A percentile compares a stretch with the other conserved stretches of the same genome.
phyloP scores from a whole-genome alignment of 176 grass and related monocot species.

The Stipa capillata region DNA sequence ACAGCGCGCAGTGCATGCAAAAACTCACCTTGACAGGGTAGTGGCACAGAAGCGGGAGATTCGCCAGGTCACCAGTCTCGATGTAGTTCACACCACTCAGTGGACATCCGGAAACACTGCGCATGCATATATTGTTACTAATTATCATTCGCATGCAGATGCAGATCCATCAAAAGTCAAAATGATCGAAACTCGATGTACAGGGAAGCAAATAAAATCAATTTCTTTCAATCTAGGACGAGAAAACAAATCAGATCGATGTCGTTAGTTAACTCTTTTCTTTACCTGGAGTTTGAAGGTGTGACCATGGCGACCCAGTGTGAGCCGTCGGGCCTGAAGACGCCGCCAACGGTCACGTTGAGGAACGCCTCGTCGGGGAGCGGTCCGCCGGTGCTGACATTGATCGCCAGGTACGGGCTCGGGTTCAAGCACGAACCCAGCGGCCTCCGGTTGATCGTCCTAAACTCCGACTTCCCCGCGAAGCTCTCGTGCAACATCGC shows the following conservation, averaged over 20 bases:
- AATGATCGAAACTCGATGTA: neutral
- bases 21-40: constrained; percentile 81
- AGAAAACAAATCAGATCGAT: neutral
- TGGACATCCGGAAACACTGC: constrained; percentile 53
- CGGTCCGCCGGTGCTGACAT: constrained; percentile 7
- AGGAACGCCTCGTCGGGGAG: constrained; percentile 57
- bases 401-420: constrained; percentile 50
- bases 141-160: neutral
- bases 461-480: constrained; percentile 63
- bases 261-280: too few relatives aligned
- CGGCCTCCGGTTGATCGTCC: constrained; percentile 60
- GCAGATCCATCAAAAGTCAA: constrained; percentile 15
- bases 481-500: constrained; percentile 32
- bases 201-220: neutral
- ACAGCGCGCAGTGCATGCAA: neutral
- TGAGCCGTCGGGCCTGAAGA: constrained; percentile 22
- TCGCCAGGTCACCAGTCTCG: constrained; percentile 59
- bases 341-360: constrained; percentile 51
- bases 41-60: constrained; percentile 75
- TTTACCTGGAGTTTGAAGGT: constrained; percentile 67
- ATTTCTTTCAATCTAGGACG: neutral
- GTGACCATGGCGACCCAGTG: constrained; percentile 89
- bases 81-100: constrained; percentile 37
- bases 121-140: too few relatives aligned
- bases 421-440: constrained; percentile 27